Evolutionary conservation across 2,329 filamentous ascomycete genomes (phyloP).

Genomic region (Penicillium sp.): DNA sequence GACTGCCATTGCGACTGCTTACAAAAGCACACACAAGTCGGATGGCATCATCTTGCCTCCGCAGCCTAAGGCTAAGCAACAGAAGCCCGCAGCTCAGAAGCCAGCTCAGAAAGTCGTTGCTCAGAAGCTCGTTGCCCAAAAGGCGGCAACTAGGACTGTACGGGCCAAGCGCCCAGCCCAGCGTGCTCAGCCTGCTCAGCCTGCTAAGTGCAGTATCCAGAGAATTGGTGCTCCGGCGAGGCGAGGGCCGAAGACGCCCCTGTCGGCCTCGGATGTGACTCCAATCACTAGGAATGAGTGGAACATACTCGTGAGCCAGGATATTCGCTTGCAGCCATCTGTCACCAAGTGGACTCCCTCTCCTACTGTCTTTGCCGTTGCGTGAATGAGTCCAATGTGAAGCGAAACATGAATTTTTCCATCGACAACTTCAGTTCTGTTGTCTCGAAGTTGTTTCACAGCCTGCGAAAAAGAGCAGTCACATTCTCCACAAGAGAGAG

Average conservation of each 20-base stretch:
- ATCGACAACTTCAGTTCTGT: background rate
- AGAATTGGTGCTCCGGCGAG: slow-evolving; percentile 13
- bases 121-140: slow-evolving; percentile 1
- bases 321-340: slow-evolving; percentile 28
- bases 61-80: slow-evolving; percentile 11
- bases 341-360: slow-evolving; percentile 40
- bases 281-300: slow-evolving; percentile 43
- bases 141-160: slow-evolving; percentile 21
- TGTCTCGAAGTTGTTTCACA: background rate
- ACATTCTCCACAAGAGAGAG: background rate
- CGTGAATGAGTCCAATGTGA: slow-evolving; percentile 18
- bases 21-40: slow-evolving; percentile 33
- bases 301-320: slow-evolving; percentile 37
- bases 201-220: slow-evolving; percentile 15
- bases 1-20: slow-evolving; percentile 33
- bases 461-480: background rate
- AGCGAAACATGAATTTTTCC: background rate
- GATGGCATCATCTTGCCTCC: slow-evolving; percentile 39
- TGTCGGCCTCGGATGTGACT: slow-evolving; percentile 42
- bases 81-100: background rate
- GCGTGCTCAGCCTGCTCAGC: slow-evolving; percentile 14
- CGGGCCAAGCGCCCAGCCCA: slow-evolving; percentile 23
- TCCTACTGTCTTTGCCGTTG: slow-evolving; percentile 29
- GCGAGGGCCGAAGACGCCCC: slow-evolving; percentile 38
- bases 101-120: background rate